Conservation (phyloP, 768 basidiomycete species). For the Paxillus rubicundulus region DNA sequence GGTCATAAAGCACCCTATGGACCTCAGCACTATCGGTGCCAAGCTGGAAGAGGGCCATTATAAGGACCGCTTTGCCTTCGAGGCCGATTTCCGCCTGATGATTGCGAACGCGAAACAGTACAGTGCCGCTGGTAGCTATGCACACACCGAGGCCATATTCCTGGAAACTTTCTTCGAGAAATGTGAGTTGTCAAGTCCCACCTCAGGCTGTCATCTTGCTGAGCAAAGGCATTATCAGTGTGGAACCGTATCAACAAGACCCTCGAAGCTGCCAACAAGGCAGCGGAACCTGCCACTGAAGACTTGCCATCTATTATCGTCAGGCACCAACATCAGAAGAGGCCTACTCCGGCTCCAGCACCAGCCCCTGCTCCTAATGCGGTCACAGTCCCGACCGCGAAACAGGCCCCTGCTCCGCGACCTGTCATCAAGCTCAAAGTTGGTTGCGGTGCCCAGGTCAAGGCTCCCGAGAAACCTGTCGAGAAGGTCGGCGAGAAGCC, state of each 20-base stretch:
- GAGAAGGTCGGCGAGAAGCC: constrained; percentile 28
- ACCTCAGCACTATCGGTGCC: constrained; percentile 82
- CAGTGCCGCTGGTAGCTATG: constrained; percentile 69
- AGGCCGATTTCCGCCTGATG: constrained; percentile 85
- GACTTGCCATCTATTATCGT: constrained; percentile 26
- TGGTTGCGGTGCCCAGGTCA: constrained; percentile 33
- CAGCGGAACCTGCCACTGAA: constrained; percentile 26
- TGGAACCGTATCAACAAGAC: constrained; percentile 89
- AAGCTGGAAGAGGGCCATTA: constrained; percentile 89
- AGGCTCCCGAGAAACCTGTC: constrained; percentile 31
- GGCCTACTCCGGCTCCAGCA: constrained; percentile 6
- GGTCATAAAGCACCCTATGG: constrained; percentile 91
- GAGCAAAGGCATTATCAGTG: constrained; percentile 44
- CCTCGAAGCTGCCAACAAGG: constrained; percentile 61
- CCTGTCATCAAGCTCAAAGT: constrained; percentile 72
- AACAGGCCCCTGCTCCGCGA: constrained; percentile 42
- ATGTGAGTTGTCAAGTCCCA: constrained; percentile 47
- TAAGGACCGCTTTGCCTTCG: constrained; percentile 78
- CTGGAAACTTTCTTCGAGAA: constrained; percentile 85
- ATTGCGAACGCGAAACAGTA: constrained; percentile 83
- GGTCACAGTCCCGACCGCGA: constrained; percentile 25
- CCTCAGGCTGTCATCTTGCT: constrained; percentile 1
- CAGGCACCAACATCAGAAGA: constrained; percentile 21
- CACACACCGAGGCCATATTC: constrained; percentile 70
- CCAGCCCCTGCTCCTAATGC: constrained; percentile 12